phyloP scores from a whole-genome alignment of 352 stramenopile species.

The Saprolegnia parasitica region DNA sequence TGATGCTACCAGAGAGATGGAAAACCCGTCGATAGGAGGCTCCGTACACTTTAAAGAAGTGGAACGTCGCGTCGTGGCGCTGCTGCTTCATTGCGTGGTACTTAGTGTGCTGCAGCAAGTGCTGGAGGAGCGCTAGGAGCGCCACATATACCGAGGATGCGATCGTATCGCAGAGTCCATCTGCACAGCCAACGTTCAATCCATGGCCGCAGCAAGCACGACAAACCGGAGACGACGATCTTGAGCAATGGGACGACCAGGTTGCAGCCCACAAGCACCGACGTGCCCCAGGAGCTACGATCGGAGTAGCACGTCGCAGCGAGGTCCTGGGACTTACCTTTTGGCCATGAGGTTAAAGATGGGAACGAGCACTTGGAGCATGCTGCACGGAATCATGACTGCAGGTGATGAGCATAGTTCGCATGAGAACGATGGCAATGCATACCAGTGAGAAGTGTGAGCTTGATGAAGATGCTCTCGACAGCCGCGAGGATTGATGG shows the following conservation, averaged over 20 bases:
- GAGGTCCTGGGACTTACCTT: not conserved
- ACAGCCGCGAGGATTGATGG: not conserved
- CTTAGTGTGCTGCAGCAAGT: not conserved
- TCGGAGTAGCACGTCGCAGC: not conserved
- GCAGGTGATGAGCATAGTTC: not conserved
- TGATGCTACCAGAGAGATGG: not conserved
- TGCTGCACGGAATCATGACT: not conserved
- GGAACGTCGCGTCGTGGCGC: not conserved
- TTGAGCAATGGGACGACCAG: not conserved
- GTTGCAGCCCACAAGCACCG: not conserved
- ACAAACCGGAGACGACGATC: not conserved
- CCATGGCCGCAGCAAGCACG: not conserved
- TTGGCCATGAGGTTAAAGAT: not conserved
- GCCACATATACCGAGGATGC: not conserved
- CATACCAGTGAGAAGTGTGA: not conserved
- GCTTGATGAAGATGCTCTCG: not conserved
- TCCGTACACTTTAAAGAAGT: not conserved
- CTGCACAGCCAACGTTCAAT: not conserved
- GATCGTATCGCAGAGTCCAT: not conserved
- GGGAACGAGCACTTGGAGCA: not conserved
- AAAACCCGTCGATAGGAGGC: not conserved
- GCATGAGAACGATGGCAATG: not conserved
- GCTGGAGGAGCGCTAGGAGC: not conserved
- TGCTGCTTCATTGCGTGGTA: not conserved
- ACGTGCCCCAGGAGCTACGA: not conserved